Conservation (phyloP, 805 yeast species). For the Ogataea pini region DNA sequence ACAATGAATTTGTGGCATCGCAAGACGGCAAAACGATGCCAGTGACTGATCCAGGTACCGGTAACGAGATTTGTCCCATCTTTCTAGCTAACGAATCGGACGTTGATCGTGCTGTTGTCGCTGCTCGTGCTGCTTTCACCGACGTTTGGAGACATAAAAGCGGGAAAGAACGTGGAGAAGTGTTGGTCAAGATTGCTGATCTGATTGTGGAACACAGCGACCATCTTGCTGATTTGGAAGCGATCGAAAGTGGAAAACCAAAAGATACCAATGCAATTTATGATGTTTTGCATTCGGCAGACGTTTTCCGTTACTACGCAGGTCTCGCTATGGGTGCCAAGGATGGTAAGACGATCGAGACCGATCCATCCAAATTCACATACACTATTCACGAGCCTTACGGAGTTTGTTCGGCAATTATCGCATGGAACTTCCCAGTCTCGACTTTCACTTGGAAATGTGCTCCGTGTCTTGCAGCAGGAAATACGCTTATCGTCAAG, state of each 20-base stretch:
- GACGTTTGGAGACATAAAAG: constrained; percentile 47
- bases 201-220: constrained; percentile 50
- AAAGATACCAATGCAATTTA: constrained; percentile 50
- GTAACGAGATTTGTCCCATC: constrained; percentile 50
- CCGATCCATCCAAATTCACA: constrained; percentile 54
- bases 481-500: constrained; percentile 63
- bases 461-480: constrained; percentile 69
- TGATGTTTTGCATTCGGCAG: constrained; percentile 60
- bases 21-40: constrained; percentile 56
- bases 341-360: constrained; percentile 61
- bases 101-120: constrained; percentile 53
- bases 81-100: constrained; percentile 53
- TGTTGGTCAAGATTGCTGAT: constrained; percentile 49
- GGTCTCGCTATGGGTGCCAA: constrained; percentile 73
- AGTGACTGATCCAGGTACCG: constrained; percentile 59
- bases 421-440: constrained; percentile 75
- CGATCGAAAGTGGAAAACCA: constrained; percentile 62
- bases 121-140: constrained; percentile 52
- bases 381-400: constrained; percentile 68
- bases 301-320: constrained; percentile 62
- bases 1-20: constrained; percentile 68
- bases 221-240: constrained; percentile 55
- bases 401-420: constrained; percentile 71
- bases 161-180: constrained; percentile 48
- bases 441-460: constrained; percentile 69